These are phyloP conservation scores for Torulaspora globosa DNA, from an alignment of 1,139 yeast genomes.

Conservation along the genomic window DNA sequence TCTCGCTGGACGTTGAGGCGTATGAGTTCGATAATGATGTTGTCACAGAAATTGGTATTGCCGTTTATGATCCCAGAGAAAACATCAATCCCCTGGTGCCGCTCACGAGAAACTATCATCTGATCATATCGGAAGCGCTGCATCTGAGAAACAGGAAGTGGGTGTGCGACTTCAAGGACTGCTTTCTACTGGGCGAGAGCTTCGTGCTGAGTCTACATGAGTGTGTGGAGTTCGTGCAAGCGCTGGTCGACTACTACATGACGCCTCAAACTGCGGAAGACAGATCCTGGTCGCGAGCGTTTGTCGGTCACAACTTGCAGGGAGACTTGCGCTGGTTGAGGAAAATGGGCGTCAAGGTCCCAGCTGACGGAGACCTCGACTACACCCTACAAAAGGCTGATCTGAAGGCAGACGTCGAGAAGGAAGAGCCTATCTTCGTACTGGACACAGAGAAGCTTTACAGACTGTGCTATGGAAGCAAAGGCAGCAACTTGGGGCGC, in stretches of 20 bases:
- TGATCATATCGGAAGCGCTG: constrained; percentile 50
- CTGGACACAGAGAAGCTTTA: constrained; percentile 56
- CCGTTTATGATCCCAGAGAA: constrained; percentile 58
- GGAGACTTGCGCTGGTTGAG: constrained; percentile 59
- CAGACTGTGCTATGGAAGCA: constrained; percentile 42
- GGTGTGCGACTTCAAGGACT: constrained; percentile 58
- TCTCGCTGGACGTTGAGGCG: constrained; percentile 65
- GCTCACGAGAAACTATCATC: constrained; percentile 47
- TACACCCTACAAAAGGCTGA: constrained; percentile 7
- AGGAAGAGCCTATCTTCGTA: constrained; percentile 17
- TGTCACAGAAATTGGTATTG: constrained; percentile 66
- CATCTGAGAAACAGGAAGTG: constrained; percentile 50
- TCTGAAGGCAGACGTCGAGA: background rate
- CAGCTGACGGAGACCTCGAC: constrained; percentile 30
- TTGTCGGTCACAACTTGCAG: constrained; percentile 67
- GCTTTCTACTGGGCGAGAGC: constrained; percentile 55
- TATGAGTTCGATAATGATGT: constrained; percentile 47
- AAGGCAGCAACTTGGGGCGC: constrained; percentile 49
- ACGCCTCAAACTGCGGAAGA: constrained; percentile 23
- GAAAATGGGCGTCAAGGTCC: constrained; percentile 47
- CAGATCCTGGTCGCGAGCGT: constrained; percentile 35
- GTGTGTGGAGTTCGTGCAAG: constrained; percentile 42
- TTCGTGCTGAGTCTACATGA: constrained; percentile 41
- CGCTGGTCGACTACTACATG: constrained; percentile 45
- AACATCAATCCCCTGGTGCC: constrained; percentile 30